Evolutionary conservation across 108 stramenopile genomes (phyloP), one percentile per base, ranked within the genome.

Genomic region (Mediolabrus comicus): DNA sequence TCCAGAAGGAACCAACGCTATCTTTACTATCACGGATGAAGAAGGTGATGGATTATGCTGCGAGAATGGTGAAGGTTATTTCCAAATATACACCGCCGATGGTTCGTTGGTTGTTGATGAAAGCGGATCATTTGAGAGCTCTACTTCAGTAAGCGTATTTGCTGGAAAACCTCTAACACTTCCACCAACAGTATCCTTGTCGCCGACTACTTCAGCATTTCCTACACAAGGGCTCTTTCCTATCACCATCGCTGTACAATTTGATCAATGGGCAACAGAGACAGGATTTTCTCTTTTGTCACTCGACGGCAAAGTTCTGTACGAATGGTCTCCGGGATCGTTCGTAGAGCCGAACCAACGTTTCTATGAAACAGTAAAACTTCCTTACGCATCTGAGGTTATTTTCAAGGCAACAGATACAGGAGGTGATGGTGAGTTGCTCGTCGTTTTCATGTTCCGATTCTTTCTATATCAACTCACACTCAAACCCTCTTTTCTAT

Each of bases 1-100:
- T 34, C 65, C 65, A 34, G 65, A 67, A 51, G 65, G 65, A 2
- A 14, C 6, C 14, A 25, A 53, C 49, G 65, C 65, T 32, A 34
- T 53, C 31, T 35, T 67, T 55, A 52, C 46, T 8, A 16, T 67
- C 53, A 55, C 65, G 11, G 65, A 67, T 53, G 11, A 67, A 34
- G 52, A 31, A 54, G 53, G 65, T 38, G 65, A 67, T 24, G 65
- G 65, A 6, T n/a, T 67, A n/a, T 65, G 64, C 64, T 65, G 64
- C 4, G 52, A 53, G n/a, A 26, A 53, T 53, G 65, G 52, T 11
- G 29, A 25, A 11, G 65, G 65, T 13, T 67, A 67, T 19, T 53
- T 67, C 49, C 65, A 67, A 34, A 28, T 67, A 12, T 67, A 67
- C 52, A 32, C 65, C 24, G 27, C 30, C 7, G 30, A 32, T 2